These are phyloP conservation scores for Aspergillus ostianus DNA, from an alignment of 495 filamentous ascomycete species.

Conservation along the genomic window DNA sequence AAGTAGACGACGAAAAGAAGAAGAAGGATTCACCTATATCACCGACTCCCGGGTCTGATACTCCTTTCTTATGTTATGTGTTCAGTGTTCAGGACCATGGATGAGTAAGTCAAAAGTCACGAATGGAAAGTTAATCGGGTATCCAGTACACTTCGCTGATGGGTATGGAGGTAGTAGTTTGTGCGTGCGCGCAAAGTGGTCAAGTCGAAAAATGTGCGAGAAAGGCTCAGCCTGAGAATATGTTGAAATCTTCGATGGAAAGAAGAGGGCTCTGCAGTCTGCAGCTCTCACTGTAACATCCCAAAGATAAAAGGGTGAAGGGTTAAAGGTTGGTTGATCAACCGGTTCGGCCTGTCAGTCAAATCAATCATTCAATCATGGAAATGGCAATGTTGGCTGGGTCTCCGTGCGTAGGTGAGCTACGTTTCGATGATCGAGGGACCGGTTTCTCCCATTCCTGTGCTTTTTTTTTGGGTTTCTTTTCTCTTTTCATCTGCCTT, in stretches of 20 bases:
- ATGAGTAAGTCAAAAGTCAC: slow-evolving; percentile 10
- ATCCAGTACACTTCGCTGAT: slow-evolving; percentile 30
- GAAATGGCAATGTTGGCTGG: neutral
- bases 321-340: neutral
- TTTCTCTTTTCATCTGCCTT: neutral
- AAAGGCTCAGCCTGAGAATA: neutral
- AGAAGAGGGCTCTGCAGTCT: neutral
- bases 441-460: slow-evolving; percentile 3
- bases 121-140: slow-evolving; percentile 35
- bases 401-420: slow-evolving; percentile 26
- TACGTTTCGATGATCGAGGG: slow-evolving; percentile 14
- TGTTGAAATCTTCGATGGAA: slow-evolving; percentile 1
- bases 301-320: neutral
- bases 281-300: neutral
- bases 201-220: slow-evolving; percentile 2
- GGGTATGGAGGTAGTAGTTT: neutral
- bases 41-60: neutral
- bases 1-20: neutral
- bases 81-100: neutral
- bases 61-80: neutral
- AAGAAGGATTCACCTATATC: neutral
- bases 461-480: slow-evolving; percentile 4
- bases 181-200: slow-evolving; percentile 18
- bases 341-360: neutral
- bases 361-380: neutral